Conservation (phyloP, 2,329 filamentous ascomycete species). For the Paraphoma chrysanthemicola region DNA sequence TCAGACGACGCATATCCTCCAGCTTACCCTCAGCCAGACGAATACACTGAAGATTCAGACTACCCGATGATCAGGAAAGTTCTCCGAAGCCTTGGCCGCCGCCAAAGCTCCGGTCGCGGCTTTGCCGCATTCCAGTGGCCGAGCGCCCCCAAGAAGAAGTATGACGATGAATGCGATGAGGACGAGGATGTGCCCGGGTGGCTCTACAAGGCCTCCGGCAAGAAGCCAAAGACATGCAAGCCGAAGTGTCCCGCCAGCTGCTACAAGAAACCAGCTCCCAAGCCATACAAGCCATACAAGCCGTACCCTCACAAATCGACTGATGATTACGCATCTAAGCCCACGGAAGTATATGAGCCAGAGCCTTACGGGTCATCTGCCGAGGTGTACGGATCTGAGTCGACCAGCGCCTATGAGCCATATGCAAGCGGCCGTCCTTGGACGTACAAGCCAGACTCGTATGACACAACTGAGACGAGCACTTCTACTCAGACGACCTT, state of each 20-base stretch:
- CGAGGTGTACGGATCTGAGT: too few species aligned
- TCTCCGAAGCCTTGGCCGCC: neutral
- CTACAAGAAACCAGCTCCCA: neutral
- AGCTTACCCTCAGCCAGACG: neutral
- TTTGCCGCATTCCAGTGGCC: constrained; percentile 19
- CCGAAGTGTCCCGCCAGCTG: constrained; percentile 17
- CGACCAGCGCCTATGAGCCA: neutral
- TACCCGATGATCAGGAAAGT: neutral
- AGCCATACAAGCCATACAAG: too few species aligned
- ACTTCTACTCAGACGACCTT: neutral
- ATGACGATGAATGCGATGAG: constrained; percentile 4
- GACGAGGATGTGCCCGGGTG: constrained; percentile 10
- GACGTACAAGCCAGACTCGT: neutral
- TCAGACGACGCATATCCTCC: neutral
- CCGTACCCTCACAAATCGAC: too few species aligned
- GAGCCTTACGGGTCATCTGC: too few species aligned
- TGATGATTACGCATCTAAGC: too few species aligned
- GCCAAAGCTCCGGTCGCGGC: neutral
- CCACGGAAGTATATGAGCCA: too few species aligned
- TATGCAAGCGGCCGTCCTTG: neutral
- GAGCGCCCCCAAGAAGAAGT: neutral
- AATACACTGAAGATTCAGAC: neutral
- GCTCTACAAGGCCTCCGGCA: constrained; percentile 8
- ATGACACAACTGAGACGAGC: neutral
- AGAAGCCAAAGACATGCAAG: constrained; percentile 8